Evolutionary conservation across 2,329 filamentous ascomycete species (phyloP), one percentile per base, ranked within the genome.

Genomic region (Westerdykella aurantiaca): DNA sequence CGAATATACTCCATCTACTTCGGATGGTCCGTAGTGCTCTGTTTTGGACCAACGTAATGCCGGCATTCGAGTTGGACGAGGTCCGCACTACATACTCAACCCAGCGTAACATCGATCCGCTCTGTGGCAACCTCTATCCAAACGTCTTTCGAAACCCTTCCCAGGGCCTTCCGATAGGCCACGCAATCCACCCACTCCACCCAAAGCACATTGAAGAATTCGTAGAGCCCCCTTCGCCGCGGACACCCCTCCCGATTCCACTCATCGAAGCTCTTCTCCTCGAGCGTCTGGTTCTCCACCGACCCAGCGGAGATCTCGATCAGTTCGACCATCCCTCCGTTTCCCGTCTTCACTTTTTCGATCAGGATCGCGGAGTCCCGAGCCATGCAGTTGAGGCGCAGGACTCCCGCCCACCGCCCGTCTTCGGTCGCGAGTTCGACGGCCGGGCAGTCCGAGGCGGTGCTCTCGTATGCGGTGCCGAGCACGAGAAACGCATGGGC

Each of bases 231-330:
- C 5, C 42, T 22, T 10, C 39, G 31, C 12, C 50, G 37, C 9
- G 31, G 40, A 16, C 40, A 44, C 3, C 22, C 37, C 10, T 29
- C n/a, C 29, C 31, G n/a, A 7, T 43, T 40, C 48, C 46, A 53
- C 35, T 49, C 46, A 35, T 48, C 44, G 5, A 53, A 51, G 34
- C 43, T 51, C 13, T 44, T 35, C 23, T 49, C 39, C 31, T 54
- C 50, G 25, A 47, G 41, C 3, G 34, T 38, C 22, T 48, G 44
- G 31, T 54, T 40, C 13, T 48, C 18, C 1, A 52, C 49, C 10
- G 37, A 46, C 1, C 51, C 51, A n/a, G 40, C 44, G 22, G 51
- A 52, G 17, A 50, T 47, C 35, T 54, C 49, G 23, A 54, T 45
- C 5, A 51, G 43, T 18, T 54, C 47, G 9, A 47, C 35, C 11